Percentiles rank a stretch among this genome's conserved stretches.
phyloP scores from a whole-genome alignment of 768 basidiomycete genomes.

The button mushroom (Agaricus bisporus) region DNA sequence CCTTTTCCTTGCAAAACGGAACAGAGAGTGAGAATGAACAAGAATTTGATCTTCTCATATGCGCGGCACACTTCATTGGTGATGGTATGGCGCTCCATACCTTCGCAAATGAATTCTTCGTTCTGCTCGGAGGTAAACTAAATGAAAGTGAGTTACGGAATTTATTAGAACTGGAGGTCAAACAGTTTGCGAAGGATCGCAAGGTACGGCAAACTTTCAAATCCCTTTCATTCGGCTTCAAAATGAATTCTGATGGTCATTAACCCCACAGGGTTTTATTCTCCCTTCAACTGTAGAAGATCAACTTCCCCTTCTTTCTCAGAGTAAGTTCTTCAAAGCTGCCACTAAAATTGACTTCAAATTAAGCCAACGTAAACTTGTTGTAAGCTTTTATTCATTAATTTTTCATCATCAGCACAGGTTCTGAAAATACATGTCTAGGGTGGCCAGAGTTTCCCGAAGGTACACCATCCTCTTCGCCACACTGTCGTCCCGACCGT shows the following conservation, averaged over 20 bases:
- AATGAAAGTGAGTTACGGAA: slow-evolving; percentile 21
- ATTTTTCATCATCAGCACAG: background rate
- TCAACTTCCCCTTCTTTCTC: slow-evolving; percentile 29
- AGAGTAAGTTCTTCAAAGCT: slow-evolving; percentile 34
- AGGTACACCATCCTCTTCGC: slow-evolving; percentile 33
- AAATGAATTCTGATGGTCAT: background rate
- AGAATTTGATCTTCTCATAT: slow-evolving; percentile 61
- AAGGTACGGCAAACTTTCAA: background rate
- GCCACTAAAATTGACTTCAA: slow-evolving; percentile 53
- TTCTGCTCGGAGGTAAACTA: slow-evolving; percentile 35
- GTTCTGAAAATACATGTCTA: slow-evolving; percentile 15
- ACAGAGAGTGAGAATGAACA: slow-evolving; percentile 14
- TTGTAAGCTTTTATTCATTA: slow-evolving; percentile 32
- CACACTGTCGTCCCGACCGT: slow-evolving; percentile 68
- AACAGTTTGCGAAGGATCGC: slow-evolving; percentile 11
- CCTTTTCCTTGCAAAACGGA: background rate
- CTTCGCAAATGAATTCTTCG: slow-evolving; percentile 77
- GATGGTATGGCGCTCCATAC: slow-evolving; percentile 86
- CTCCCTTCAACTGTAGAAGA: slow-evolving; percentile 43
- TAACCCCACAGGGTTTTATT: slow-evolving; percentile 5
- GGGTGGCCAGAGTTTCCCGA: slow-evolving; percentile 75
- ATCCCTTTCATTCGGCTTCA: background rate
- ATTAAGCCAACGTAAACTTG: slow-evolving; percentile 44
- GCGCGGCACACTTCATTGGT: slow-evolving; percentile 76
- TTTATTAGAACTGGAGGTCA: slow-evolving; percentile 29